phyloP scores from a whole-genome alignment of 306 rosid genomes.

The Morella rubra region DNA sequence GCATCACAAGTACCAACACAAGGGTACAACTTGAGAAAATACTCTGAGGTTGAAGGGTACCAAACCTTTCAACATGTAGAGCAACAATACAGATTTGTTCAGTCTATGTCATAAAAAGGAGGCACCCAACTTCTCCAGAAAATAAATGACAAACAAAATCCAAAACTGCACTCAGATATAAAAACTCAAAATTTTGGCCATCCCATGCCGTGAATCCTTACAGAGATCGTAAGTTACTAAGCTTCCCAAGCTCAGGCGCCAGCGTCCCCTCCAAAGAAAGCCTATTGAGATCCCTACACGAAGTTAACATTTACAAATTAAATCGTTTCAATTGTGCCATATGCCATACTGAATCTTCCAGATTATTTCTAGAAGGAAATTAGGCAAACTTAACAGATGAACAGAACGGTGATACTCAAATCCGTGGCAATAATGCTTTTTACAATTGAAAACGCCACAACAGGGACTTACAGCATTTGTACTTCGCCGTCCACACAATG shows the following conservation, averaged over 20 bases:
- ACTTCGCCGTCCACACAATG: conserved; percentile 58
- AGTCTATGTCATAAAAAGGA: not conserved
- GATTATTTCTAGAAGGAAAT: not conserved
- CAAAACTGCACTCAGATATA: not conserved
- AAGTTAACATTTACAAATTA: conserved; percentile 21
- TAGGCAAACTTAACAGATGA: not conserved
- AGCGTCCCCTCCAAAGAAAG: conserved; percentile 75
- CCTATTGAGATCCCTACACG: conserved; percentile 62
- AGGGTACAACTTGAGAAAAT: not conserved
- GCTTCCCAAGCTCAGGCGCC: conserved; percentile 83
- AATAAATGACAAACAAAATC: not conserved
- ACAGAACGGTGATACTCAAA: not conserved
- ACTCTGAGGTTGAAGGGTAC: not conserved
- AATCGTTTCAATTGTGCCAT: not conserved
- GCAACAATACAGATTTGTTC: not conserved
- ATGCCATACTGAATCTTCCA: not conserved
- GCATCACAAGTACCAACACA: not conserved
- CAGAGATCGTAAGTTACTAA: conserved; percentile 61
- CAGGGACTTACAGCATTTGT: conserved; percentile 64
- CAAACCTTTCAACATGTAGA: not conserved
- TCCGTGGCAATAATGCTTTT: not conserved
- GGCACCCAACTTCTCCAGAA: conserved; percentile 1
- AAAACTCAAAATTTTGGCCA: not conserved
- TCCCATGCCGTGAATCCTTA: conserved; percentile 35
- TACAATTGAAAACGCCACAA: conserved; percentile 13